Evolutionary conservation across 306 rosid genomes (phyloP), one percentile per base, ranked within the genome.

Genomic region (Cicer pinnatifidum): DNA sequence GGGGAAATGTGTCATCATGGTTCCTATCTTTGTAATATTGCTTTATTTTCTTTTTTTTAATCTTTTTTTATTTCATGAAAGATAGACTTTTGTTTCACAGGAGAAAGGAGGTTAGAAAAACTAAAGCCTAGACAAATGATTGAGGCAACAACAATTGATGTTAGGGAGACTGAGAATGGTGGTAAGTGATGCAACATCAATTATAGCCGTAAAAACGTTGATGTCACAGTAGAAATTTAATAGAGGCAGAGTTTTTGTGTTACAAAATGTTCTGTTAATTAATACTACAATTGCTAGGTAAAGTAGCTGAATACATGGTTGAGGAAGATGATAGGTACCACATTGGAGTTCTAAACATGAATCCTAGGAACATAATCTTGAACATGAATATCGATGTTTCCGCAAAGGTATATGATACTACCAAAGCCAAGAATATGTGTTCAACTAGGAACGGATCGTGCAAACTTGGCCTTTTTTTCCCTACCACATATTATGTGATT

Each of bases 261-360:
- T 58, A 60, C 12, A 28, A 7, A 7, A 44, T 45, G 15, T 9
- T 16, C 7, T 69, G 37, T 51, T 69, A 52, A 52, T 15, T 56
- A 0, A 56, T 43, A 11, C 11, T 70, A 2, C 16, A 8, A 87
- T 90, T 20, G 6, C 1, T 41, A 87, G 96, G 87, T 69, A 86
- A 70, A 76, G 88, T 73, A 67, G 86, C 72, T 9, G 85, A 83
- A 62, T 90, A 77, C 78, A 59, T 28, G 1, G 72, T 88, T 45
- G 89, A 86, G 82, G 92, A 90, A 78, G 96, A 88, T 43, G 87
- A 88, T 51, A 83, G 57, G 33, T 90, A 92, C 86, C 74, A 82
- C 61, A 64, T 92, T 69, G 91, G 84, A 11, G 59, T 92, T 75
- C 75, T 81, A 62, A 89, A 85, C 86, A 58, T 80, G 76, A 85